These are phyloP conservation scores for Candida sithepensis DNA, from an alignment of 805 yeast species.

Conservation along the genomic window DNA sequence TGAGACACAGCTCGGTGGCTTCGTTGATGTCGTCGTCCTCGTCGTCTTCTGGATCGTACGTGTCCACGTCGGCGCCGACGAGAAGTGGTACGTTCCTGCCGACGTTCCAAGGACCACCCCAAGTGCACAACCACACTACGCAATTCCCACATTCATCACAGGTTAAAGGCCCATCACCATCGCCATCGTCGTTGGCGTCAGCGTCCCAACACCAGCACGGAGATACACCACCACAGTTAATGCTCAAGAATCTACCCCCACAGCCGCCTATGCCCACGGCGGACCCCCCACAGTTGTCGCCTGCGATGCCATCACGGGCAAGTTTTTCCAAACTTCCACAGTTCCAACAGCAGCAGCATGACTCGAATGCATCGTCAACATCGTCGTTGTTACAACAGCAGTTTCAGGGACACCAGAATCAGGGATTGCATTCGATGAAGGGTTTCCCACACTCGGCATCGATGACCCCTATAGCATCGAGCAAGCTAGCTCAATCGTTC, in stretches of 20 bases:
- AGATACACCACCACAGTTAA: background rate
- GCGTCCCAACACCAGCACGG: no score
- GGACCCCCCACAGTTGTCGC: constrained; percentile 13
- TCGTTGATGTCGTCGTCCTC: constrained; percentile 21
- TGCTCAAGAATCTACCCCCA: constrained; percentile 43
- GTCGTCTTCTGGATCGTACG: constrained; percentile 12
- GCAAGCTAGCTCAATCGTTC: background rate
- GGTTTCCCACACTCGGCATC: background rate
- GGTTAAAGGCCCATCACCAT: no score
- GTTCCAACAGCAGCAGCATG: background rate
- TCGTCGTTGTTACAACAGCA: background rate
- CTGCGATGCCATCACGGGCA: background rate
- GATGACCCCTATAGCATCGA: constrained; percentile 5
- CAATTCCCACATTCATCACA: background rate
- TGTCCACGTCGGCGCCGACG: constrained; percentile 3
- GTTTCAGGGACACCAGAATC: background rate
- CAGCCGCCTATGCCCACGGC: constrained; percentile 54
- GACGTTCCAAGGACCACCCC: no score
- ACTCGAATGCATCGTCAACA: background rate
- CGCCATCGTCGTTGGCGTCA: no score
- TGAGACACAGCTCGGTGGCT: constrained; percentile 16
- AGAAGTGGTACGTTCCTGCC: background rate
- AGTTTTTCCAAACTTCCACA: constrained; percentile 1
- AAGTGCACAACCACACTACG: no score
- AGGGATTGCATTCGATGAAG: no score